Percentiles rank a stretch among this genome's conserved stretches.
Conservation (phyloP, 768 basidiomycete species). For the Crepidotus variabilis region DNA sequence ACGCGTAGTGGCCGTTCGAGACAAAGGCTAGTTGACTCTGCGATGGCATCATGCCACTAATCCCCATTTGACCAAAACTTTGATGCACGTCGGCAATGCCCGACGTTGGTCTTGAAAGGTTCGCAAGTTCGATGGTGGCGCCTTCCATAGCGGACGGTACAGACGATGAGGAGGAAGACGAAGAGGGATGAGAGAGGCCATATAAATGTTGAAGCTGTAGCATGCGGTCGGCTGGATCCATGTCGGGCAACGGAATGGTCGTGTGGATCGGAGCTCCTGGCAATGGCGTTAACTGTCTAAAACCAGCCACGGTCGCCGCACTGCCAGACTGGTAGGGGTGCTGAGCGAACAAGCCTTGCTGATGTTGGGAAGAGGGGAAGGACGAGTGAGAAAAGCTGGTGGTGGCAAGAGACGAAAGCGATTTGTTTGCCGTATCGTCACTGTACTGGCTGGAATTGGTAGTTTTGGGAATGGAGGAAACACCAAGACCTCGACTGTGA, state of each 20-base stretch:
- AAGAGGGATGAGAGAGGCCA: not conserved
- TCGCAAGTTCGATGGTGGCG: not conserved
- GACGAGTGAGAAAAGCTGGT: constrained; percentile 6
- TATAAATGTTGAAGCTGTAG: not conserved
- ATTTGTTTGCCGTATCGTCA: constrained; percentile 3
- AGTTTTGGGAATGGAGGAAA: not conserved
- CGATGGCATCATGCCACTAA: not conserved
- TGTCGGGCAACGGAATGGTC: not conserved
- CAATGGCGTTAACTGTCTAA: not conserved
- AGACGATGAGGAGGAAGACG: not conserved
- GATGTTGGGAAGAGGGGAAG: constrained; percentile 1
- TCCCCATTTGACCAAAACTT: not conserved
- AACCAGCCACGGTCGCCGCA: not conserved
- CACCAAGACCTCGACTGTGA: not conserved
- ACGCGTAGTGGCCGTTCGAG: not conserved
- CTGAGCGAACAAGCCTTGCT: constrained; percentile 1
- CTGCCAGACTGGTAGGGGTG: not conserved
- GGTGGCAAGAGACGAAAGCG: constrained; percentile 11
- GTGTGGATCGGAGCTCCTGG: not conserved
- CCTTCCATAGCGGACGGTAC: not conserved
- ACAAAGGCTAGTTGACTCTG: not conserved
- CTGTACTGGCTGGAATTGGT: not conserved
- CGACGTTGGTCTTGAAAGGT: not conserved
- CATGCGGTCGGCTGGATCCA: not conserved
- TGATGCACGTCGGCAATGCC: not conserved